A percentile compares a stretch with the other conserved stretches of the same genome.
Evolutionary conservation across 2,329 filamentous ascomycete genomes (phyloP).

Genomic region (Sclerotinia trifoliorum): DNA sequence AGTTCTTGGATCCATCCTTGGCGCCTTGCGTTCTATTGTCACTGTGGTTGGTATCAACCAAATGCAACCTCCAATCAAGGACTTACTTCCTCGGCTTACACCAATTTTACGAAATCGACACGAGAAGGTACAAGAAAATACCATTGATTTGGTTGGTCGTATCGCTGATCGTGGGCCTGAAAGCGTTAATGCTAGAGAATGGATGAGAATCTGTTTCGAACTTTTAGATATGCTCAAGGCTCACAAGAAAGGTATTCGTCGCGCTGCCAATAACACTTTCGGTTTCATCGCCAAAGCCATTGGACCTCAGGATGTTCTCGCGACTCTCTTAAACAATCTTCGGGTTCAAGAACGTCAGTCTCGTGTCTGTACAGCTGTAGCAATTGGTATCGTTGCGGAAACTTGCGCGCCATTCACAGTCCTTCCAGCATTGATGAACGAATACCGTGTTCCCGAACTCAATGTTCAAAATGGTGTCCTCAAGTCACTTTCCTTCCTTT

Average conservation of each 20-base stretch:
- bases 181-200: conserved; percentile 93
- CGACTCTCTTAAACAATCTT: conserved; percentile 93
- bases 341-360: conserved; percentile 97
- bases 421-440: conserved; percentile 98
- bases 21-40: conserved; percentile 91
- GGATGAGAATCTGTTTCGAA: conserved; percentile 99
- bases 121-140: conserved; percentile 99
- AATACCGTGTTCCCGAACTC: conserved; percentile 95
- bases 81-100: conserved; percentile 88
- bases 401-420: conserved; percentile 98
- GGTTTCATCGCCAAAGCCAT: conserved; percentile 99
- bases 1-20: conserved; percentile 92
- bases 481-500: conserved; percentile 94
- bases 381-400: conserved; percentile 97
- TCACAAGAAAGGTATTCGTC: conserved; percentile 98
- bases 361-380: conserved; percentile 96
- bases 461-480: conserved; percentile 99
- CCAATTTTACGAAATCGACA: conserved; percentile 98
- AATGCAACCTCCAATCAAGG: conserved; percentile 98
- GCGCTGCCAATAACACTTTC: conserved; percentile 98
- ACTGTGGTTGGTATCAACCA: conserved; percentile 96
- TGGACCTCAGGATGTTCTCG: conserved; percentile 93
- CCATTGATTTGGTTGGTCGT: conserved; percentile 94
- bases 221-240: conserved; percentile 98
- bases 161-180: conserved; percentile 97